Evolutionary conservation across 2,329 filamentous ascomycete species (phyloP).

Genomic region (Fusarium sp.): DNA sequence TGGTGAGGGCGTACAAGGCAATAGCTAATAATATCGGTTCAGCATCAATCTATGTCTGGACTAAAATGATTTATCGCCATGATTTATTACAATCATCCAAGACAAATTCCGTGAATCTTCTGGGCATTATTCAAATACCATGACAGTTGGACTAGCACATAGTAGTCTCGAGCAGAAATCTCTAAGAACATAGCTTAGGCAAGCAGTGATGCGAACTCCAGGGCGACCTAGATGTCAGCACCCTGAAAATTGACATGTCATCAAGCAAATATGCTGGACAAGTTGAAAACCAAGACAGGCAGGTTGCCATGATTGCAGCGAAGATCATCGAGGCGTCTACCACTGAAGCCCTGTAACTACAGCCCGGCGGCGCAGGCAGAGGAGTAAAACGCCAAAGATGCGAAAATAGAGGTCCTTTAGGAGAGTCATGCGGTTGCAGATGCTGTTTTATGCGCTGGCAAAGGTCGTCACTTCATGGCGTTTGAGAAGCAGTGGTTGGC

Average conservation of each 20-base stretch:
- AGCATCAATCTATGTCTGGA: background rate
- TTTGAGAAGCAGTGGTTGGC: constrained; percentile 30
- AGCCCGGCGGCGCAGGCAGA: constrained; percentile 23
- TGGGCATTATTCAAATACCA: background rate
- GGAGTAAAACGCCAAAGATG: constrained; percentile 32
- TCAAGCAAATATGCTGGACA: constrained; percentile 31
- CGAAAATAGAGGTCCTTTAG: constrained; percentile 22
- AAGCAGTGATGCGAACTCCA: constrained; percentile 25
- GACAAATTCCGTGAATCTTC: background rate
- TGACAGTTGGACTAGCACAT: background rate
- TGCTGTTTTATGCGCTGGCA: constrained; percentile 46
- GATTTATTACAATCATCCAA: background rate
- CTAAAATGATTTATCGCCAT: background rate
- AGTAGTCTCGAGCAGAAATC: constrained; percentile 2
- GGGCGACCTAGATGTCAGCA: constrained; percentile 12
- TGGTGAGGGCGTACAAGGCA: background rate
- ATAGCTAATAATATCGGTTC: background rate
- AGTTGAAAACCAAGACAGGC: constrained; percentile 30
- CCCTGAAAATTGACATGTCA: constrained; percentile 39
- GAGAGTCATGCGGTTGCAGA: constrained; percentile 42
- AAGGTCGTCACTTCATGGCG: constrained; percentile 21
- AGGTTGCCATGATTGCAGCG: constrained; percentile 27
- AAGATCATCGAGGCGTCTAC: constrained; percentile 9
- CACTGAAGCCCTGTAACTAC: constrained; percentile 9
- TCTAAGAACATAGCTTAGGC: constrained; percentile 1